Base-by-base conservation (phyloP, 2,329 filamentous ascomycete species). In the Fusarium euwallaceae region DNA sequence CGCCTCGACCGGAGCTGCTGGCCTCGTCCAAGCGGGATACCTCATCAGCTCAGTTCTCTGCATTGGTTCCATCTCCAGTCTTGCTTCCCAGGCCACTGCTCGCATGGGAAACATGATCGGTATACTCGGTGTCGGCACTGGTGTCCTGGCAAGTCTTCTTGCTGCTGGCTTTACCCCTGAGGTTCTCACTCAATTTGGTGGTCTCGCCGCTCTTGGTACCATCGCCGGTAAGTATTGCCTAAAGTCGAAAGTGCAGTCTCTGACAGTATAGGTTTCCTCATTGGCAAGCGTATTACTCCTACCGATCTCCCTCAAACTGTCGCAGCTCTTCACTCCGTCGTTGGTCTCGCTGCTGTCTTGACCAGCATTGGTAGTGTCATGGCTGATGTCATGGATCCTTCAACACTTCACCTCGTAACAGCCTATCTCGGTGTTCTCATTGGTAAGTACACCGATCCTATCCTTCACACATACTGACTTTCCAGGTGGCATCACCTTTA, bases 221-320 rank as follows among this genome's bases (percentile, higher is more conserved):
- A 80, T 96, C 34, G 85, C 90, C 74, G 92, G 88, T 87, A 76
- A 76, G 81, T 67, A 17, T 56, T 24, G 8, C 29, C 17, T 1
- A 6, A 5, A 8, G 5, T 8, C n/a, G n/a, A n/a, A n/a, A n/a
- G n/a, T 39, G 9, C 12, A 69, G 11, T 70, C 75, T 32, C 75
- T 64, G 27, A n/a, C 32, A 14, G 12, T 24, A 73, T 80, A 80
- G 92, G 94, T 36, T 88, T 94, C 60, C 80, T 95, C 27, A 96
- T 98, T 73, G 95, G 95, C 51, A 93, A 94, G 77, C 90, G 94
- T 14, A 97, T 97, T 75, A 97, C 94, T 0, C 94, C 95, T 0
- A 97, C 95, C 0, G 94, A 95, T 64, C 89, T 98, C 2, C 95
- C 95, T 0, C 95, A 98, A 81, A 97, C 94, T 0, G 95, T 97